A percentile compares a stretch with the other conserved stretches of the same genome.
phyloP scores from a whole-genome alignment of 352 stramenopile genomes.

The Phytophthora fragariaefolia region DNA sequence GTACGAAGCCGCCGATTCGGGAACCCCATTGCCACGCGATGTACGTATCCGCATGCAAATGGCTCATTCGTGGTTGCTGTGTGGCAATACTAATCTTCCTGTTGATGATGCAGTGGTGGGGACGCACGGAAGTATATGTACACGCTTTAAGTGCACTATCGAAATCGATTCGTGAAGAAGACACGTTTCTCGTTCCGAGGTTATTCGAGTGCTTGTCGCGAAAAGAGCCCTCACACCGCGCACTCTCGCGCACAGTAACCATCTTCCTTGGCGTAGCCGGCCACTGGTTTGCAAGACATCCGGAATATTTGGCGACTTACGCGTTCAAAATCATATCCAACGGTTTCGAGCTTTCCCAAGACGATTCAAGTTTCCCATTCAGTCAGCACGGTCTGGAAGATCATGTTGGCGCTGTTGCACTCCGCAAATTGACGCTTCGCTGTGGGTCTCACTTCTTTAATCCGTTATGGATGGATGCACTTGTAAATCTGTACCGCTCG shows the following conservation, averaged over 20 bases:
- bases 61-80: conserved; percentile 1
- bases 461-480: conserved; percentile 69
- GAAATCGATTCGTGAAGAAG: conserved; percentile 82
- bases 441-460: conserved; percentile 76
- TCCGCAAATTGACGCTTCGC: conserved; percentile 71
- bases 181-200: conserved; percentile 74
- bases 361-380: conserved; percentile 50
- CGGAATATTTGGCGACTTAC: conserved; percentile 55
- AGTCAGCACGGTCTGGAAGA: conserved; percentile 57
- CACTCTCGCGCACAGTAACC: conserved; percentile 62
- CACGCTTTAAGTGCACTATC: conserved; percentile 81
- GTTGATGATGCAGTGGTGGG: conserved; percentile 65
- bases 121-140: conserved; percentile 82
- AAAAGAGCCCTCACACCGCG: conserved; percentile 65
- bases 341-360: conserved; percentile 60
- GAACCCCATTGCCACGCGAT: conserved; percentile 41
- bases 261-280: conserved; percentile 77
- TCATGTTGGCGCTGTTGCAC: conserved; percentile 70
- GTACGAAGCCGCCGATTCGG: conserved; percentile 64
- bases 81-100: conserved; percentile 18
- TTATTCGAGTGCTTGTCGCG: conserved; percentile 80
- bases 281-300: conserved; percentile 80
- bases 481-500: conserved; percentile 65
- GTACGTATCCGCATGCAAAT: conserved; percentile 30
- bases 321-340: conserved; percentile 79